These are phyloP conservation scores for Annulohypoxylon maeteangense DNA, from an alignment of 495 filamentous ascomycete genomes.

Conservation along the genomic window DNA sequence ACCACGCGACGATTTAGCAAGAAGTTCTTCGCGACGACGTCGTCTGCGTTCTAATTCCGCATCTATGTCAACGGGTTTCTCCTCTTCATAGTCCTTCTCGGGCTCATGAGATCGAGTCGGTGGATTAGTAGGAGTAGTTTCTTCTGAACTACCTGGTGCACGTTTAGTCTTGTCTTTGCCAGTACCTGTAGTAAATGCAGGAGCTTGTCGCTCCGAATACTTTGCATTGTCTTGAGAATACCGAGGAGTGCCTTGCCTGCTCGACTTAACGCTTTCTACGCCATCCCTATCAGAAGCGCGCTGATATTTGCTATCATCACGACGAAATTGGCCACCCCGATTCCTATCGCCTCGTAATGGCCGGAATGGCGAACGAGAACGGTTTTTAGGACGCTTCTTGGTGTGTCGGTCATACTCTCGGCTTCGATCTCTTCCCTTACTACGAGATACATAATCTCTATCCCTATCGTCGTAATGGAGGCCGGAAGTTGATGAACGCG, in stretches of 20 bases:
- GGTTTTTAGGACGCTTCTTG: constrained; percentile 73
- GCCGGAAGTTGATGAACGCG: constrained; percentile 57
- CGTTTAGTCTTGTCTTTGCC: constrained; percentile 73
- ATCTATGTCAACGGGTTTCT: constrained; percentile 76
- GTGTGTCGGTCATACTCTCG: constrained; percentile 55
- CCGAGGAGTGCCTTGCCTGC: constrained; percentile 41
- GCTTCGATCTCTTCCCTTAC: constrained; percentile 42
- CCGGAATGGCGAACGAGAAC: constrained; percentile 72
- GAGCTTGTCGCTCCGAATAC: constrained; percentile 44
- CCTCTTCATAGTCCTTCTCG: constrained; percentile 56
- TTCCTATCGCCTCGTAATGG: constrained; percentile 56
- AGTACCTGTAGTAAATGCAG: constrained; percentile 51
- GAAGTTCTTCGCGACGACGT: constrained; percentile 86
- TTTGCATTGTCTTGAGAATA: constrained; percentile 39
- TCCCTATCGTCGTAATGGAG: constrained; percentile 65
- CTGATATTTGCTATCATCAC: constrained; percentile 36
- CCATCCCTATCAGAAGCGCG: constrained; percentile 36
- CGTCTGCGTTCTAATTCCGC: constrained; percentile 86
- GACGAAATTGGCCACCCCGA: constrained; percentile 49
- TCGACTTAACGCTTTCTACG: constrained; percentile 33
- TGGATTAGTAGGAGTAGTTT: constrained; percentile 41
- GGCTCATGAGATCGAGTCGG: constrained; percentile 40
- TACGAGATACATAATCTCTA: constrained; percentile 44
- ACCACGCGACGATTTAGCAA: constrained; percentile 82
- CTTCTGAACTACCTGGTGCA: constrained; percentile 67